Percentiles rank a stretch among this genome's conserved stretches.
Evolutionary conservation across 108 stramenopile genomes (phyloP).

Genomic region (Fistulifera solaris): DNA sequence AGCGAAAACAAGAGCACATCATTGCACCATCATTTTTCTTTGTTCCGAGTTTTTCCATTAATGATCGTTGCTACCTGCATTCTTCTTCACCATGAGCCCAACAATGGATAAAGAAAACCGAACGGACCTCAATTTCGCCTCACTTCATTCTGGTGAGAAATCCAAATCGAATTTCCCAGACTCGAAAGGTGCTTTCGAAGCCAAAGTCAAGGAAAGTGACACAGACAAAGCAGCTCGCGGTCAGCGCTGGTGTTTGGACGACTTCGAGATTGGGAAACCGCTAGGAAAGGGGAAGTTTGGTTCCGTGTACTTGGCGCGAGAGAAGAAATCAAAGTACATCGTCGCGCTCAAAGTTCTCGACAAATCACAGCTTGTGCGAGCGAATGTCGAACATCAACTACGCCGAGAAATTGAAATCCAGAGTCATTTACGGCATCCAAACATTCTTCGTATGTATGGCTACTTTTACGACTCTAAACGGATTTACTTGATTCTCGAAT

Average conservation of each 20-base stretch:
- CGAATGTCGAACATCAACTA: constrained; percentile 95
- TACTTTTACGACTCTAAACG: constrained; percentile 96
- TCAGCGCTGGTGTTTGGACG: constrained; percentile 78
- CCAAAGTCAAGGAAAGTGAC: neutral
- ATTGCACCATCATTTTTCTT: too few relatives aligned
- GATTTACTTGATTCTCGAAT: constrained; percentile 97
- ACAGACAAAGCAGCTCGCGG: constrained; percentile 34
- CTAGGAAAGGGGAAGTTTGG: constrained; percentile 97
- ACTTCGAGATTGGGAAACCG: constrained; percentile 98
- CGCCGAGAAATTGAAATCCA: constrained; percentile 99
- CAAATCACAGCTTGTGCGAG: constrained; percentile 93
- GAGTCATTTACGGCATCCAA: constrained; percentile 87
- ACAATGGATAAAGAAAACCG: too few relatives aligned
- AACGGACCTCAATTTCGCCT: too few relatives aligned
- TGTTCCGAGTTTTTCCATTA: too few relatives aligned
- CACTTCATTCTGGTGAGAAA: constrained; percentile 1
- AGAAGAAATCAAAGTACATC: constrained; percentile 88
- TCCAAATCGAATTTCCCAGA: constrained; percentile 6
- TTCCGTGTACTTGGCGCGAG: constrained; percentile 94
- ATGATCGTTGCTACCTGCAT: too few relatives aligned
- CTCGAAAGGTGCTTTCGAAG: constrained; percentile 7
- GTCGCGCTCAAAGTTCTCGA: constrained; percentile 98
- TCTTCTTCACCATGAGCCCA: too few relatives aligned
- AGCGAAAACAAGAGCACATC: too few relatives aligned
- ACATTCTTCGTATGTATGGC: constrained; percentile 96